Evolutionary conservation across 2,329 filamentous ascomycete genomes (phyloP).

Genomic region (Knoxdaviesia capensis): DNA sequence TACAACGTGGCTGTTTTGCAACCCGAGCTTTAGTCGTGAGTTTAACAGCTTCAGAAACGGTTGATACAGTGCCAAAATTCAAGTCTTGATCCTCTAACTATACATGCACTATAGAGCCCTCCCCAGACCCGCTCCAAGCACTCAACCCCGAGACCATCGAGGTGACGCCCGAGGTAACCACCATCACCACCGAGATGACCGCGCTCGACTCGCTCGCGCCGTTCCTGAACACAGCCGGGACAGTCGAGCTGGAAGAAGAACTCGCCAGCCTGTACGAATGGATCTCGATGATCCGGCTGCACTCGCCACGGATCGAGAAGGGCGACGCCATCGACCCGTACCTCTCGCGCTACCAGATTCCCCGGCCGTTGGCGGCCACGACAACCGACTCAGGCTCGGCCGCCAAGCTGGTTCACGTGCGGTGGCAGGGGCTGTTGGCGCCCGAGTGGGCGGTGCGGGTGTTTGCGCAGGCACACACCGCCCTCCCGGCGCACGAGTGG

Average conservation of each 20-base stretch:
- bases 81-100: slow-evolving; percentile 1
- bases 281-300: slow-evolving; percentile 45
- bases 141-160: slow-evolving; percentile 16
- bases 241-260: slow-evolving; percentile 38
- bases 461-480: slow-evolving; percentile 23
- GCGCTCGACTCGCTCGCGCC: slow-evolving; percentile 8
- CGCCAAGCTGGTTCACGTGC: slow-evolving; percentile 25
- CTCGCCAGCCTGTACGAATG: slow-evolving; percentile 52
- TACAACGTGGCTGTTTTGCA: slow-evolving; percentile 60
- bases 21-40: slow-evolving; percentile 18
- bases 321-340: slow-evolving; percentile 45
- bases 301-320: slow-evolving; percentile 39
- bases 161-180: neutral
- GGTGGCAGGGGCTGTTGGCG: slow-evolving; percentile 38
- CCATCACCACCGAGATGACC: slow-evolving; percentile 5
- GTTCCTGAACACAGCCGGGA: slow-evolving; percentile 15
- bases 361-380: slow-evolving; percentile 16
- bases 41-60: neutral
- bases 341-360: slow-evolving; percentile 42
- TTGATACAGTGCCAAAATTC: neutral
- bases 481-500: slow-evolving; percentile 27
- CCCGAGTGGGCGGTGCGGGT: slow-evolving; percentile 28
- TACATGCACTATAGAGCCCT: slow-evolving; percentile 18
- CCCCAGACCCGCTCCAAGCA: slow-evolving; percentile 26
- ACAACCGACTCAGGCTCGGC: slow-evolving; percentile 6